Conservation (phyloP, 169 alveolate genomes). For the Neospora caninum region DNA sequence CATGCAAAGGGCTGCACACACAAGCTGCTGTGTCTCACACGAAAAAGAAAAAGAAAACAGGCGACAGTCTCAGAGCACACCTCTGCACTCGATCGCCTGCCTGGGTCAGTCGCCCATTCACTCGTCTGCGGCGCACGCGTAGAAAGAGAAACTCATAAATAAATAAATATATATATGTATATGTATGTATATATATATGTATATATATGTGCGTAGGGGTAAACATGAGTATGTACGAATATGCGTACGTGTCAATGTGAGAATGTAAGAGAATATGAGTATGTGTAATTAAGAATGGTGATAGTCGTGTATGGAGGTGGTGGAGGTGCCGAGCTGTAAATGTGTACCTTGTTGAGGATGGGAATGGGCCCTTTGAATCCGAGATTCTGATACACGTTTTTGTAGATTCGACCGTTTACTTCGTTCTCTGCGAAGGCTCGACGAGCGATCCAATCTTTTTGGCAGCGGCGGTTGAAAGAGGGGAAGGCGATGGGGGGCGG, state of each 20-base stretch:
- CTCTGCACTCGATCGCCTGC: too few species aligned
- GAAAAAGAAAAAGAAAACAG: too few species aligned
- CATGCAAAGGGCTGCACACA: too few species aligned
- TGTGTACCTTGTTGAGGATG: constrained; percentile 79
- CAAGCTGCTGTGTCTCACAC: too few species aligned
- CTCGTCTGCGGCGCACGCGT: too few species aligned
- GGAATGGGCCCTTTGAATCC: constrained; percentile 84
- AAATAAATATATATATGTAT: not conserved
- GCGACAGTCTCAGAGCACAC: too few species aligned
- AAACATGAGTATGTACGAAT: not conserved
- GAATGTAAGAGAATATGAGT: too few species aligned
- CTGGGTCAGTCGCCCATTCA: too few species aligned
- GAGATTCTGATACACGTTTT: constrained; percentile 78
- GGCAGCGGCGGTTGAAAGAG: constrained; percentile 80
- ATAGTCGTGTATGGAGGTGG: too few species aligned
- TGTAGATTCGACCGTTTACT: constrained; percentile 83
- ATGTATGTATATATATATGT: not conserved
- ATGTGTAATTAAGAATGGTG: too few species aligned
- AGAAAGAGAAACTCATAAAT: too few species aligned
- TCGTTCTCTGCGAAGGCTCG: constrained; percentile 82
- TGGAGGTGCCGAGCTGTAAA: too few species aligned
- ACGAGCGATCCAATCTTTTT: constrained; percentile 78
- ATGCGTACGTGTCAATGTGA: not conserved
- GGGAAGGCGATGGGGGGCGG: constrained; percentile 87
- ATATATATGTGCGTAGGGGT: not conserved